Percentiles rank a stretch among this genome's conserved stretches.
phyloP scores from a whole-genome alignment of 208 protist species.

The Trypanosoma mega region DNA sequence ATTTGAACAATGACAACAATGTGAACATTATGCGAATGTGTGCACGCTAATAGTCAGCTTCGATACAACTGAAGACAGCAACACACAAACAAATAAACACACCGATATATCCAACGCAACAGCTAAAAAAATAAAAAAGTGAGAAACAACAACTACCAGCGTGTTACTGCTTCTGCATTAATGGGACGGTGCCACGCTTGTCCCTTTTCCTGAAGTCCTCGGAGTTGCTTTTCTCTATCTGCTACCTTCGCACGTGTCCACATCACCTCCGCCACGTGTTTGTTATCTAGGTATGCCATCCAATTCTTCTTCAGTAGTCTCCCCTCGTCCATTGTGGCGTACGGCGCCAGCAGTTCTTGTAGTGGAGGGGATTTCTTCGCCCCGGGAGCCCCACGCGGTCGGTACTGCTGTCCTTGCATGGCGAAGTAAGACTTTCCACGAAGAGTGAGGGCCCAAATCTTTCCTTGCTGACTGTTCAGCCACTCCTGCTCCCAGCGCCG shows the following conservation, averaged over 20 bases:
- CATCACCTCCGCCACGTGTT: slow-evolving; percentile 87
- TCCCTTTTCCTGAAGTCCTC: slow-evolving; percentile 73
- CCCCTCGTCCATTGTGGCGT: slow-evolving; percentile 89
- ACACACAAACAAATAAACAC: not conserved
- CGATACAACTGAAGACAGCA: too few species aligned
- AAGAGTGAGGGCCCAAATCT: slow-evolving; percentile 65
- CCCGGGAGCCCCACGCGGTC: slow-evolving; percentile 78
- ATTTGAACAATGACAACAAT: too few species aligned
- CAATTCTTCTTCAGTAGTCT: slow-evolving; percentile 83
- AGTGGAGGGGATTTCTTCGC: slow-evolving; percentile 68
- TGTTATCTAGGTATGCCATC: slow-evolving; percentile 92
- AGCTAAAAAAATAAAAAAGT: slow-evolving; percentile 5
- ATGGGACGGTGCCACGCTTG: slow-evolving; percentile 88
- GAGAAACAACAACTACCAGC: slow-evolving; percentile 44
- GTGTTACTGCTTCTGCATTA: slow-evolving; percentile 53
- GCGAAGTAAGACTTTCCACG: slow-evolving; percentile 86
- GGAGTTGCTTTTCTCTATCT: slow-evolving; percentile 76
- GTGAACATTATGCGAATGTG: too few species aligned
- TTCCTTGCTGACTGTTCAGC: slow-evolving; percentile 56
- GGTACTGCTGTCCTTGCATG: slow-evolving; percentile 59
- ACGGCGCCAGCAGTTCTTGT: slow-evolving; percentile 79
- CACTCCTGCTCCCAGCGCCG: slow-evolving; percentile 70
- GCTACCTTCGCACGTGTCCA: slow-evolving; percentile 85
- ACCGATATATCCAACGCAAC: too few species aligned
- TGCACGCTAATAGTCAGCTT: too few species aligned